phyloP scores from a whole-genome alignment of 352 stramenopile genomes.

The Phytophthora sp. region DNA sequence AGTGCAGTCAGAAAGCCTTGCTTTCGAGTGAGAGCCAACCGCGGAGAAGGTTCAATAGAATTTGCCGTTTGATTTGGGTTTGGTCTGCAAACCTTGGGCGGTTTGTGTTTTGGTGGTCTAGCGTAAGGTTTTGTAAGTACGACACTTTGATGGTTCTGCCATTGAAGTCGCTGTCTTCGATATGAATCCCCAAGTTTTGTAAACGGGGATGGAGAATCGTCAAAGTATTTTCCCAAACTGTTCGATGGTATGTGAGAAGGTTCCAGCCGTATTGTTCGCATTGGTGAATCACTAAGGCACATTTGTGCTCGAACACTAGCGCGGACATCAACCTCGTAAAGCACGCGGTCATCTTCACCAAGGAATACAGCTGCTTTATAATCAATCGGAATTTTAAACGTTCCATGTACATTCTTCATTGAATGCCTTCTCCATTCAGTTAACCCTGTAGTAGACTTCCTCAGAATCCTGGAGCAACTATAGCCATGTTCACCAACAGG shows the following conservation, averaged over 20 bases:
- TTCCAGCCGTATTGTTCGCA: constrained; percentile 53
- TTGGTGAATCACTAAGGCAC: constrained; percentile 30
- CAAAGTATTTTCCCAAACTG: constrained; percentile 43
- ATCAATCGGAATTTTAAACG: neutral
- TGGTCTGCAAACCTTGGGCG: neutral
- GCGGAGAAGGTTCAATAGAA: neutral
- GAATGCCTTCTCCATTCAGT: neutral
- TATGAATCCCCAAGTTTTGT: neutral
- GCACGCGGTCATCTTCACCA: neutral
- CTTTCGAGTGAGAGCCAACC: constrained; percentile 32
- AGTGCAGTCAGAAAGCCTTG: constrained; percentile 43
- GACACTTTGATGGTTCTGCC: neutral
- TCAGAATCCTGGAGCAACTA: neutral
- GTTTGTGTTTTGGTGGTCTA: constrained; percentile 1
- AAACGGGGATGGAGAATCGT: constrained; percentile 11
- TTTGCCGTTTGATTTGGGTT: neutral
- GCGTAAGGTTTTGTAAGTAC: neutral
- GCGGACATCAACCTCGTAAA: constrained; percentile 30
- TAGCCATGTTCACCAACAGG: neutral
- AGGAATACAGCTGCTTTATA: neutral
- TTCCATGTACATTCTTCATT: neutral
- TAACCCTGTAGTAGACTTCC: neutral
- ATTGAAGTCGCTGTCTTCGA: neutral
- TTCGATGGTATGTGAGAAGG: constrained; percentile 40
- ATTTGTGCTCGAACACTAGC: constrained; percentile 28